phyloP scores from a whole-genome alignment of 2,329 filamentous ascomycete species.

The Tolypocladium ovalisporum region DNA sequence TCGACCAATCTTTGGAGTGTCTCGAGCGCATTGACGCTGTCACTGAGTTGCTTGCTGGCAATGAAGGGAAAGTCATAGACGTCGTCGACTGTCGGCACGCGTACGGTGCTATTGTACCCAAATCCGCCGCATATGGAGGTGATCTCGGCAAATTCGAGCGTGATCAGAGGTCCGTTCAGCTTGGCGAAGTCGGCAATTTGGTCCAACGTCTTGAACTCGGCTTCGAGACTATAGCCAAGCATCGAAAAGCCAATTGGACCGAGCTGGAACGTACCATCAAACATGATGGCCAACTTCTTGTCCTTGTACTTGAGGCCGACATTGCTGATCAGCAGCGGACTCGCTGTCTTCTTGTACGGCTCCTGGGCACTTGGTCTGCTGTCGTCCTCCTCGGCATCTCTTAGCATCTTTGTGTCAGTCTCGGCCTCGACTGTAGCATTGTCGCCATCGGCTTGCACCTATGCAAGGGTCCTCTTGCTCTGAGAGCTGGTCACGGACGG shows the following conservation, averaged over 20 bases:
- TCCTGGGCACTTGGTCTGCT: constrained; percentile 6
- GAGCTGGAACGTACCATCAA: constrained; percentile 23
- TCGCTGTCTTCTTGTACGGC: constrained; percentile 16
- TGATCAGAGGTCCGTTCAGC: constrained; percentile 26
- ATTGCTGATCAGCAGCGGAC: constrained; percentile 21
- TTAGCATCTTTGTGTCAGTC: background rate
- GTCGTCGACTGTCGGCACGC: constrained; percentile 14
- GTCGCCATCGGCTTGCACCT: background rate
- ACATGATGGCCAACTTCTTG: constrained; percentile 14
- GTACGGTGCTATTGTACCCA: constrained; percentile 25
- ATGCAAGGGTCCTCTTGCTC: background rate
- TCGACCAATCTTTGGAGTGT: constrained; percentile 1
- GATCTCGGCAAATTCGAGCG: constrained; percentile 25
- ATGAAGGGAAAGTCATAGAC: constrained; percentile 11
- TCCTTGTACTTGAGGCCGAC: constrained; percentile 23
- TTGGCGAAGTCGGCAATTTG: constrained; percentile 14
- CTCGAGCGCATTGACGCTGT: background rate
- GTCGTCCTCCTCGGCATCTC: background rate
- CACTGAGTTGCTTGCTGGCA: background rate
- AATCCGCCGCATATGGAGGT: constrained; percentile 24
- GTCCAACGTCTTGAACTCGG: constrained; percentile 9
- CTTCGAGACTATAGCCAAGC: constrained; percentile 20
- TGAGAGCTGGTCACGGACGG: background rate
- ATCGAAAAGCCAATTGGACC: constrained; percentile 23
- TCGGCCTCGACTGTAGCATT: too few species aligned